phyloP scores from a whole-genome alignment of 192 early-diverging fungal species.

The Backusella parvicylindrica region DNA sequence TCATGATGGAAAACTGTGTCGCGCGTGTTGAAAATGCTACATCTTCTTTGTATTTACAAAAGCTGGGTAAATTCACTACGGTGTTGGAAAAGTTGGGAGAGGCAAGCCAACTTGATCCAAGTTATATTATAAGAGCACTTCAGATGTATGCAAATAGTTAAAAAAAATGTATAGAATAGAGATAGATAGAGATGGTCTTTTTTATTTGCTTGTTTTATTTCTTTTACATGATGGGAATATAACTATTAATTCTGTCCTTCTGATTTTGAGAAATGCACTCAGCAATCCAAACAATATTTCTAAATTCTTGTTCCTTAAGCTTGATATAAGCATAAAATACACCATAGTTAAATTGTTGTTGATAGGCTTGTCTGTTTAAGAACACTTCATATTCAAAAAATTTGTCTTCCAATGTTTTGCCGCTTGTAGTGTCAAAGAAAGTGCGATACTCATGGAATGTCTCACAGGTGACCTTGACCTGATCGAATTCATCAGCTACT shows the following conservation, averaged over 20 bases:
- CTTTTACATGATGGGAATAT: conserved; percentile 58
- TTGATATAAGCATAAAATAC: conserved; percentile 95
- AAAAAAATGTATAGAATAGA: background rate
- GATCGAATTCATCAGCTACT: conserved; percentile 89
- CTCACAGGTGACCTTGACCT: conserved; percentile 86
- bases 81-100: conserved; percentile 58
- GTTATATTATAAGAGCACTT: conserved; percentile 56
- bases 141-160: conserved; percentile 54
- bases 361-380: conserved; percentile 89
- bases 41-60: conserved; percentile 54
- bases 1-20: conserved; percentile 51
- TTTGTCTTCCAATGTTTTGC: conserved; percentile 83
- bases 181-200: background rate
- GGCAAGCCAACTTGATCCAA: conserved; percentile 54
- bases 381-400: conserved; percentile 96
- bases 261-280: conserved; percentile 99
- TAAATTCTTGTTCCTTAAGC: conserved; percentile 97
- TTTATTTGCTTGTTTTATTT: background rate
- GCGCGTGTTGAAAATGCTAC: conserved; percentile 60
- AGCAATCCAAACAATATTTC: conserved; percentile 98
- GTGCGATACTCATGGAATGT: conserved; percentile 81
- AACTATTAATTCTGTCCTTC: conserved; percentile 92
- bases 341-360: conserved; percentile 96
- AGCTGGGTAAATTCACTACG: conserved; percentile 48
- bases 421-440: conserved; percentile 70